Base-by-base conservation (phyloP, 345 rosid genomes). In the Salix suchowensis region DNA sequence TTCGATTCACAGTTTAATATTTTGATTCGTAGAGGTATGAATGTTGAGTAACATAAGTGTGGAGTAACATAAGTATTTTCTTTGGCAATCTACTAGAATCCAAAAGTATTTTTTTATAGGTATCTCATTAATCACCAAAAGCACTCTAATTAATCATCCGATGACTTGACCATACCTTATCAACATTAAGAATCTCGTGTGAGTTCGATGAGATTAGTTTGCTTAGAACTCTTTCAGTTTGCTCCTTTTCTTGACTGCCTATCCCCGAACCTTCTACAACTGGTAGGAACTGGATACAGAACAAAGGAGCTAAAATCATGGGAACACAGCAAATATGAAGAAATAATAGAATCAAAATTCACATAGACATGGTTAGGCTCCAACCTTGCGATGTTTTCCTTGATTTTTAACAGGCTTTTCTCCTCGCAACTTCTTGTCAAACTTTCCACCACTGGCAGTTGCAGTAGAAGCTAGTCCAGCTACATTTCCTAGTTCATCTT, bases 371-470 rank as follows among this genome's bases (percentile, higher is more conserved):
- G 73, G 75, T 5, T 30, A 71, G 15, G 58, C 67, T 13, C 76
- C 71, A 79, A 95, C 98, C 97, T 95, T 93, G 84, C 91, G 93
- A 77, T 90, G 88, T 80, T 93, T 95, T 72, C 96, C 96, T 76
- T 86, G 90, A 68, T 86, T 88, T 81, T 90, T 93, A 12, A 82
- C 86, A 82, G 97, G 86, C 78, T 93, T 95, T 75, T 95, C 98
- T 76, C 97, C 96, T 1, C 83, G 85, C 46, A 93, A 82, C 89
- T 89, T 95, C 82, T 88, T 93, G 83, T 95, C 99, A 50, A 96
- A 96, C 87, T 95, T 95, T 52, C 98, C 98, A 72, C 97, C 98
- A 80, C 98, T 95, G 50, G 94, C 98, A 19, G 98, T 95, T 71
- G 98, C 88, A 32, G 94, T 86, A 7, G 94, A 88, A 30, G 96